Base-by-base conservation (phyloP, 176 grass and related monocot species). In the Aegilops longissima region DNA sequence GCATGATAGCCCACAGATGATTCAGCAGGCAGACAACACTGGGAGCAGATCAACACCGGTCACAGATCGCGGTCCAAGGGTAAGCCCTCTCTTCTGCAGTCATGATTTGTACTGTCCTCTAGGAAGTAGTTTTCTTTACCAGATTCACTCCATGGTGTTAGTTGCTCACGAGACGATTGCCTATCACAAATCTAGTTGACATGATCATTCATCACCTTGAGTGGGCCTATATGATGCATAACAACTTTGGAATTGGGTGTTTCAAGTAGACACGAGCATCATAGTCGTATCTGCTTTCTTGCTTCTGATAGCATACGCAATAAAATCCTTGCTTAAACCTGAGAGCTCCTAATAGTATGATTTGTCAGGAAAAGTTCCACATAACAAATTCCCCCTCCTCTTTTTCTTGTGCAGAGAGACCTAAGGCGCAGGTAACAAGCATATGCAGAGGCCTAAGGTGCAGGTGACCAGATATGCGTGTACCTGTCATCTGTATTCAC, bases 1-100 rank as follows among this genome's bases (percentile, higher is more conserved):
- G 84, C 97, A 96, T 62, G 94, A 98, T 82, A 98, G 94, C 79
- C 94, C 94, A 29, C 81, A 96, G 85, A 93, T 96, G 90, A 93
- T 93, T 74, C 92, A 91, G 73, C 97, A 94, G 76, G 82, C 86
- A 33, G 93, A 94, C 70, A 91, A 45, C 77, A 61, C 35, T 77
- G 84, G 89, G 24, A 87, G 31, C 76, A 86, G 84, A 52, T 13
- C 79, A 21, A 91, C 90, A 81, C 90, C 83, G 71, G 88, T 77
- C 84, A 78, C 82, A 25, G 88, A 95, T 30, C 88, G 93, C 1
- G 90, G 90, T 56, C 93, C 90, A 81, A 91, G 93, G 35, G 93
- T 95, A 92, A 95, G 93, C 25, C 68, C 72, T 86, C 27, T 73
- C 42, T 80, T 73, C 18, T 81, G 8, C 76, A 8, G 7, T 3